A percentile compares a stretch with the other conserved stretches of the same genome.
Evolutionary conservation across 495 filamentous ascomycete species (phyloP).

Genomic region (Penicillium tannophilum): DNA sequence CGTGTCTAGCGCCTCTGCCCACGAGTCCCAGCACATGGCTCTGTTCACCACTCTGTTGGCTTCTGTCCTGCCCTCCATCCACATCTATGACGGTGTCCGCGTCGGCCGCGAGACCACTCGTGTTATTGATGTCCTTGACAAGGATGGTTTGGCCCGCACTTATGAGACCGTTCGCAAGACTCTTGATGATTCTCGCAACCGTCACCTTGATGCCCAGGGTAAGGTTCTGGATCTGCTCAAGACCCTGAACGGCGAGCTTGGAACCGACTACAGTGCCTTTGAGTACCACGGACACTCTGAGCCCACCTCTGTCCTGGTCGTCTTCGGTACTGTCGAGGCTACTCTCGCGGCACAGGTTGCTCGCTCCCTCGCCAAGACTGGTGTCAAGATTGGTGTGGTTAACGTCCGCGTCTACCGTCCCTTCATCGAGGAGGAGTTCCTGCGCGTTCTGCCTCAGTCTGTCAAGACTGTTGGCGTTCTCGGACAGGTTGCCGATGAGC

Average conservation of each 20-base stretch:
- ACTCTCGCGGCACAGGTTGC: slow-evolving; percentile 84
- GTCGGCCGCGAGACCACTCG: slow-evolving; percentile 83
- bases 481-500: slow-evolving; percentile 60
- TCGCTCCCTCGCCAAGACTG: slow-evolving; percentile 66
- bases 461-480: slow-evolving; percentile 70
- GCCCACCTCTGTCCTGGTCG: slow-evolving; percentile 79
- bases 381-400: slow-evolving; percentile 78
- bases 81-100: slow-evolving; percentile 89
- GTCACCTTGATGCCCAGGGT: slow-evolving; percentile 70
- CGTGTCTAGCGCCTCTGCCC: slow-evolving; percentile 79
- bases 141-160: slow-evolving; percentile 64
- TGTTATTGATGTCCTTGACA: slow-evolving; percentile 82
- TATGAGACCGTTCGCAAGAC: slow-evolving; percentile 70
- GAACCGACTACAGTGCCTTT: slow-evolving; percentile 87
- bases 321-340: slow-evolving; percentile 88
- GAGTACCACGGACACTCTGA: slow-evolving; percentile 88
- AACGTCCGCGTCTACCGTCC: slow-evolving; percentile 93
- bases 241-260: slow-evolving; percentile 87
- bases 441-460: slow-evolving; percentile 74
- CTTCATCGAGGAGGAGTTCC: slow-evolving; percentile 91
- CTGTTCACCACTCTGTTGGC: slow-evolving; percentile 85
- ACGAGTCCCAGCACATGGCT: slow-evolving; percentile 95
- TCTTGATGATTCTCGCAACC: slow-evolving; percentile 61
- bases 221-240: slow-evolving; percentile 74
- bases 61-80: slow-evolving; percentile 76